Percentiles rank a stretch among this genome's conserved stretches.
Evolutionary conservation across 345 rosid species (phyloP).

Genomic region (Moricandia moricandioides): DNA sequence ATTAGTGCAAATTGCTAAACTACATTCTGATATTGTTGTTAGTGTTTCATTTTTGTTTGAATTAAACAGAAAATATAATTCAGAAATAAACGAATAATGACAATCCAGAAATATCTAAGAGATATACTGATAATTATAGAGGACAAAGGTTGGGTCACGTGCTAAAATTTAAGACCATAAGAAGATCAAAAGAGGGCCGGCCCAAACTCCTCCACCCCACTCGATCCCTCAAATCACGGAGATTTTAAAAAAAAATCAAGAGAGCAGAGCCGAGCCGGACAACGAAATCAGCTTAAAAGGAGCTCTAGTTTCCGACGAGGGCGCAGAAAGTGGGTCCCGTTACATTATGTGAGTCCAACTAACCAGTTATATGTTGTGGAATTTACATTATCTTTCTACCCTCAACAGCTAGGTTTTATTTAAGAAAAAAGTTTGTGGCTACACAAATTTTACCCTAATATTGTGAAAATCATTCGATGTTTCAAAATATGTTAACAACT

Average conservation of each 20-base stretch:
- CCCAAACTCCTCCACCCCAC: background rate
- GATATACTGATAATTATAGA: background rate
- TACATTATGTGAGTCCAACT: no score
- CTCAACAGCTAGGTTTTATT: no score
- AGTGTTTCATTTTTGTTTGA: background rate
- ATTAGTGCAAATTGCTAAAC: background rate
- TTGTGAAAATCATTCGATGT: no score
- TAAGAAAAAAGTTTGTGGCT: no score
- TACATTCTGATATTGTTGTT: background rate
- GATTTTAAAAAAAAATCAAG: background rate
- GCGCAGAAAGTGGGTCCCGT: no score
- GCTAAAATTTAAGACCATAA: background rate
- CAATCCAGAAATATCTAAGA: background rate
- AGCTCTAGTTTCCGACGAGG: background rate
- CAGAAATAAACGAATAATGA: background rate
- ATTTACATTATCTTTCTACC: no score
- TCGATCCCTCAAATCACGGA: background rate
- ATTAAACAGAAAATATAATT: background rate
- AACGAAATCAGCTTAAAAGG: background rate
- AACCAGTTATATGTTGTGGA: no score
- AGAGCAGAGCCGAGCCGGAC: background rate
- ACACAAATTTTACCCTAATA: no score
- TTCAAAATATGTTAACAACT: no score
- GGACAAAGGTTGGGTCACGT: background rate
- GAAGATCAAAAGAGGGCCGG: background rate